Conservation (phyloP, 1,139 yeast genomes). For the Candida buenavistaensis region DNA sequence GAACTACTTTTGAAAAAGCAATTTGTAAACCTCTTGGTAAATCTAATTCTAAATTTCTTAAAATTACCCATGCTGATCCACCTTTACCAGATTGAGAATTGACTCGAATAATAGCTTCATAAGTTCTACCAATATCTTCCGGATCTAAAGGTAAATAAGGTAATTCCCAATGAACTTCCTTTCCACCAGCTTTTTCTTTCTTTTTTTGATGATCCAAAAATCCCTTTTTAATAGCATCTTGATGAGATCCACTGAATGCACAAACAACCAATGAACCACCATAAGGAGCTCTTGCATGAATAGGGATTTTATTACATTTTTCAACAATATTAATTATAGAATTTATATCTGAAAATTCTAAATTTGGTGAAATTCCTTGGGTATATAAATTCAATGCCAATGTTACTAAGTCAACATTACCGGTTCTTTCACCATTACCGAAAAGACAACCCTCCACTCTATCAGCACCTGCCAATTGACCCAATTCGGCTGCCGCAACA, state of each 20-base stretch:
- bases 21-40: slow-evolving; percentile 49
- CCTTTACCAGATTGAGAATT: slow-evolving; percentile 54
- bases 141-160: slow-evolving; percentile 54
- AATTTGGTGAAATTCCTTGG: slow-evolving; percentile 44
- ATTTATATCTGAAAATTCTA: slow-evolving; percentile 45
- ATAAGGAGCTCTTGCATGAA: slow-evolving; percentile 51
- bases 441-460: slow-evolving; percentile 52
- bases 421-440: slow-evolving; percentile 53
- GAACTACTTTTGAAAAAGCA: slow-evolving; percentile 41
- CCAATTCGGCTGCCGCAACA: slow-evolving; percentile 51
- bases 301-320: slow-evolving; percentile 47
- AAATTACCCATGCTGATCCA: slow-evolving; percentile 52
- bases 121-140: slow-evolving; percentile 48
- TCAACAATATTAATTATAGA: slow-evolving; percentile 44
- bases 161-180: slow-evolving; percentile 35
- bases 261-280: slow-evolving; percentile 50
- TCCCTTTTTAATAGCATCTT: slow-evolving; percentile 53
- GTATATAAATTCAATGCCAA: slow-evolving; percentile 50
- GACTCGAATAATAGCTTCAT: slow-evolving; percentile 53
- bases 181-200: slow-evolving; percentile 24
- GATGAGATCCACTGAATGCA: slow-evolving; percentile 52
- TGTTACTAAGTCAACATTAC: slow-evolving; percentile 50
- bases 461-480: slow-evolving; percentile 51
- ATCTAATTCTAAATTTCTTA: slow-evolving; percentile 47
- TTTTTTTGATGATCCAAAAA: slow-evolving; percentile 33